phyloP scores from a whole-genome alignment of 192 early-diverging fungal species.

The Radiomyces spectabilis region DNA sequence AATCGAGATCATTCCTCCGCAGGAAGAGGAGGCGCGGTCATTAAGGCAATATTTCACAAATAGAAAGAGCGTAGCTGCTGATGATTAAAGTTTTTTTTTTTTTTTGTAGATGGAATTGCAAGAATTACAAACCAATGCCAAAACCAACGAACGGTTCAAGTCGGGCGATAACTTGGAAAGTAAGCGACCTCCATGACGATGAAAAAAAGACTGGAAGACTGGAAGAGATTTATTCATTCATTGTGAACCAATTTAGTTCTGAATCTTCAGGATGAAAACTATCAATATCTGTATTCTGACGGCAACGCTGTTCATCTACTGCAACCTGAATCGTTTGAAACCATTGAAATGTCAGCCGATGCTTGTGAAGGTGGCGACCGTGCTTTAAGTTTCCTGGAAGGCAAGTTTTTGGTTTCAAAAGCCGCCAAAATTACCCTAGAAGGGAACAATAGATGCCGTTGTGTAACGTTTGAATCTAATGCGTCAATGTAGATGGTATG shows the following conservation, averaged over 20 bases:
- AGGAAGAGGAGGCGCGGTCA: slow-evolving; percentile 58
- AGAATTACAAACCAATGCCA: slow-evolving; percentile 52
- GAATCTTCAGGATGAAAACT: slow-evolving; percentile 52
- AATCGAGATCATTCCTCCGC: slow-evolving; percentile 56
- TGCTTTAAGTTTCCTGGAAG: slow-evolving; percentile 19
- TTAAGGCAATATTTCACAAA: slow-evolving; percentile 37
- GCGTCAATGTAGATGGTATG: slow-evolving; percentile 50
- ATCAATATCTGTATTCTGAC: slow-evolving; percentile 69
- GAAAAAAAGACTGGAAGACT: not conserved
- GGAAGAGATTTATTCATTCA: not conserved
- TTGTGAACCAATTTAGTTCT: slow-evolving; percentile 33
- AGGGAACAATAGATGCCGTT: not conserved
- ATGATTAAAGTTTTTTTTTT: not conserved
- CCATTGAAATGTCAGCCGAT: slow-evolving; percentile 47
- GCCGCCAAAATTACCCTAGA: not conserved
- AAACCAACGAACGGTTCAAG: slow-evolving; percentile 62
- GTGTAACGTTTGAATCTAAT: too few species aligned
- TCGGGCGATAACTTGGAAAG: slow-evolving; percentile 59
- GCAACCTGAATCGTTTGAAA: slow-evolving; percentile 65
- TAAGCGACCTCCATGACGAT: not conserved
- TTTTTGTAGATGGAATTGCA: slow-evolving; percentile 55
- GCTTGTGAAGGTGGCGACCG: slow-evolving; percentile 52
- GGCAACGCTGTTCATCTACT: slow-evolving; percentile 57
- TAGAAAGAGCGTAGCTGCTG: not conserved
- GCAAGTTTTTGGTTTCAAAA: slow-evolving; percentile 2